Conservation (phyloP, 805 yeast species). For the Monosporozyma aquatica region DNA sequence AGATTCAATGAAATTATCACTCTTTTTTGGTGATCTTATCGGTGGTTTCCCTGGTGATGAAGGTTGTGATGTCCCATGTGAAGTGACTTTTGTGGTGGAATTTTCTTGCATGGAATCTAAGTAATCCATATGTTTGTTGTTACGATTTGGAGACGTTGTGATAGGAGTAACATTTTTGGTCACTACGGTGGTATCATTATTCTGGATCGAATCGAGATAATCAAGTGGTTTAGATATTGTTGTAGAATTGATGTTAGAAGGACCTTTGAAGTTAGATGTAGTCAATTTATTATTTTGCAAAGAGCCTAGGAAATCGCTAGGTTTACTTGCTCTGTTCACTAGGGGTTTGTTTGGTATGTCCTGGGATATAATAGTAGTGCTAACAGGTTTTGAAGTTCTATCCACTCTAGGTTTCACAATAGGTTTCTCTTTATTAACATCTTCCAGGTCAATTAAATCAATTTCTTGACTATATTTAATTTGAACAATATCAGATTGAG, state of each 20-base stretch:
- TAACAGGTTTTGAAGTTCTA: background rate
- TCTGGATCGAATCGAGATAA: slow-evolving; percentile 20
- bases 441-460: slow-evolving; percentile 1
- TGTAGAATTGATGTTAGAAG: too few relatives aligned
- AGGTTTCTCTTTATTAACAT: background rate
- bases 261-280: background rate
- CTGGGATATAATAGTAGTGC: too few relatives aligned
- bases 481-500: background rate
- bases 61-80: slow-evolving; percentile 9
- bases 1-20: slow-evolving; percentile 21
- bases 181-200: slow-evolving; percentile 4
- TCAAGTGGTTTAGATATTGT: slow-evolving; percentile 6
- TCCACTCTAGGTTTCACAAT: background rate
- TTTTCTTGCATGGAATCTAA: slow-evolving; percentile 18
- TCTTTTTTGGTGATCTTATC: background rate
- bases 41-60: slow-evolving; percentile 12
- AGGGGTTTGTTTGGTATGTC: background rate
- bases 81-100: background rate
- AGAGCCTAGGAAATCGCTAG: background rate
- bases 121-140: slow-evolving; percentile 9
- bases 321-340: background rate
- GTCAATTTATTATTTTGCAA: slow-evolving; percentile 1
- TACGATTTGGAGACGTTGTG: background rate
- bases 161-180: background rate
- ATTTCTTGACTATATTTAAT: background rate